Base-by-base conservation (phyloP, 305 asterid species). In the Fraxinus dipetala region DNA sequence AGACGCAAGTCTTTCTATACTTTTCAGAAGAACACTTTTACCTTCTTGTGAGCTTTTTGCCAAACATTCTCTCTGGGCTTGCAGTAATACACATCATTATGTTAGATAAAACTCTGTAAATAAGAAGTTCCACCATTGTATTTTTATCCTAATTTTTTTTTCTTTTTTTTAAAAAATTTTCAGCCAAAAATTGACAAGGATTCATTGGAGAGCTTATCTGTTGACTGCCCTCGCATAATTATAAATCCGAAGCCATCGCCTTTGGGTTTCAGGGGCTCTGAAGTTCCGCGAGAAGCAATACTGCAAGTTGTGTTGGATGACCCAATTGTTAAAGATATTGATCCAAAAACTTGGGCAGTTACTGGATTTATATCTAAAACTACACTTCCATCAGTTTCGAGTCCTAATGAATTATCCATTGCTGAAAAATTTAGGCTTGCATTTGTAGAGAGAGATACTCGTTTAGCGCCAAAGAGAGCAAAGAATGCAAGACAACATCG, bases 381-480 rank as follows among this genome's bases (percentile, higher is more conserved):
- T 79, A 14, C 84, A 13, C 56, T 76, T 76, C 76, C 83, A 78
- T 82, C 88, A 38, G 89, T 76, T 61, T 36, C 90, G 40, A 75
- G 43, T 69, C 76, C 89, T 16, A 81, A 83, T 36, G 98, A 94
- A 76, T 80, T 95, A 22, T 86, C 99, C 0, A 70, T 94, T 32
- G 98, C 99, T 26, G 99, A 95, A 74, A 94, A 94, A 77, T 95
- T 95, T 83, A 90, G 98, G 90, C 90, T 92, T 77, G 99, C 99
- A 1, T 95, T 92, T 84, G 26, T 89, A 22, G 99, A 94, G 85
- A 93, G 99, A 85, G 99, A 95, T 79, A 91, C 85, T 22, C 94
- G 98, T 59, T 85, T 95, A 83, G 99, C 99, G 2, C 97, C 99
- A 72, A 95, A 95, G 89, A 91, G 99, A 45, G 99, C 99, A 2